Conservation (phyloP, 2,329 filamentous ascomycete genomes). For the Colletotrichum echinochloae region DNA sequence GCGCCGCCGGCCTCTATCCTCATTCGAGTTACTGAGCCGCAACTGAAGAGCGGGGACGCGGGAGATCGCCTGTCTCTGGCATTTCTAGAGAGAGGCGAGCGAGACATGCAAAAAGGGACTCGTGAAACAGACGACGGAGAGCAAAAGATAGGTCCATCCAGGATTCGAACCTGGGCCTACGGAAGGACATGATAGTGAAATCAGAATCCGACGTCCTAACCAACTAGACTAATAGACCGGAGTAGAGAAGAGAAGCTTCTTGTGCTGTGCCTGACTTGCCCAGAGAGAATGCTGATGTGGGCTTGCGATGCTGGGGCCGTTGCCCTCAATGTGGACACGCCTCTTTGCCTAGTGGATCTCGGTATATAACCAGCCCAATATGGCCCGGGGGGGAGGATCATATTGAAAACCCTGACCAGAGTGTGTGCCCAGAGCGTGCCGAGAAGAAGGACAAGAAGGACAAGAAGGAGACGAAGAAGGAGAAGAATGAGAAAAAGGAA, state of each 20-base stretch:
- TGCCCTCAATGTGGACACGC: constrained; percentile 14
- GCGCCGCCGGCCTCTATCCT: background rate
- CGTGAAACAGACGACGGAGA: background rate
- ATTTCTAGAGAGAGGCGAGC: background rate
- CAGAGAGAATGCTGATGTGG: background rate
- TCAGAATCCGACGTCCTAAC: constrained; percentile 37
- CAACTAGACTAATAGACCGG: constrained; percentile 35
- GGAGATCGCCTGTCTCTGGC: background rate
- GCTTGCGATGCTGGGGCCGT: background rate
- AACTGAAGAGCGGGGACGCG: background rate
- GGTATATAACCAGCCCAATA: background rate
- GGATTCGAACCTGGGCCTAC: constrained; percentile 34
- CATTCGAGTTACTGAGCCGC: no score
- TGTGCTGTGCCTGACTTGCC: accelerated
- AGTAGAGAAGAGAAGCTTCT: background rate
- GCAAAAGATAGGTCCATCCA: constrained; percentile 21
- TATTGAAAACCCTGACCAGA: background rate
- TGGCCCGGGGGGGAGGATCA: background rate
- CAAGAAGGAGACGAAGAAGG: no score
- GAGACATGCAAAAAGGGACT: background rate
- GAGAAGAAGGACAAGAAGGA: no score
- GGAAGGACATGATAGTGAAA: background rate
- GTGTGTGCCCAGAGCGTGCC: no score
- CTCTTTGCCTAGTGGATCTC: background rate
- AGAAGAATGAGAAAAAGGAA: no score